phyloP scores from a whole-genome alignment of 1,139 yeast genomes.

The Pichia sp. region DNA sequence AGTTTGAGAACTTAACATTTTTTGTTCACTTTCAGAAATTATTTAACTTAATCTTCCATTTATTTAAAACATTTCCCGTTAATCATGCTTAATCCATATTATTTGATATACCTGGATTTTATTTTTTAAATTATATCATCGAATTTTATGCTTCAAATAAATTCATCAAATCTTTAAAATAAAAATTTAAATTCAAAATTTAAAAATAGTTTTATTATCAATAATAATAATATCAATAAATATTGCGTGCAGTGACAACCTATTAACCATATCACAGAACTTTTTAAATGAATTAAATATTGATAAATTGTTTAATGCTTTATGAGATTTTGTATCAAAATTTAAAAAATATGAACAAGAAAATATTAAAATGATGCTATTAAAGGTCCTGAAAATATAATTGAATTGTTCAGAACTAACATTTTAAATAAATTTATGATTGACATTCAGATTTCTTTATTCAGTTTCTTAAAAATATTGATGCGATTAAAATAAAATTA shows the following conservation, averaged over 20 bases:
- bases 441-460: conserved; percentile 40
- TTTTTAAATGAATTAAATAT: conserved; percentile 34
- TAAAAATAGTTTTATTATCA: conserved; percentile 2
- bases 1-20: too few species aligned
- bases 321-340: conserved; percentile 40
- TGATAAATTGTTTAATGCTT: conserved; percentile 34
- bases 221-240: not conserved
- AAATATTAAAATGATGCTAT: conserved; percentile 25
- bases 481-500: conserved; percentile 5
- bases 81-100: too few species aligned
- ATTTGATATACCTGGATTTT: too few species aligned
- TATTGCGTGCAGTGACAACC: not conserved
- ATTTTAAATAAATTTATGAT: conserved; percentile 42
- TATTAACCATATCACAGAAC: conserved; percentile 23
- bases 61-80: too few species aligned
- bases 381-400: conserved; percentile 45
- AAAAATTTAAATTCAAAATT: too few species aligned
- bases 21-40: too few species aligned
- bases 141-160: too few species aligned
- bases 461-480: conserved; percentile 37
- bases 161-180: too few species aligned
- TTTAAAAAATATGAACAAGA: conserved; percentile 32
- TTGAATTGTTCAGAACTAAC: conserved; percentile 41
- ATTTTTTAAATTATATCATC: too few species aligned
- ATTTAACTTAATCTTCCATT: too few species aligned